phyloP scores from a whole-genome alignment of 495 filamentous ascomycete species.

The Neurospora intermedia region DNA sequence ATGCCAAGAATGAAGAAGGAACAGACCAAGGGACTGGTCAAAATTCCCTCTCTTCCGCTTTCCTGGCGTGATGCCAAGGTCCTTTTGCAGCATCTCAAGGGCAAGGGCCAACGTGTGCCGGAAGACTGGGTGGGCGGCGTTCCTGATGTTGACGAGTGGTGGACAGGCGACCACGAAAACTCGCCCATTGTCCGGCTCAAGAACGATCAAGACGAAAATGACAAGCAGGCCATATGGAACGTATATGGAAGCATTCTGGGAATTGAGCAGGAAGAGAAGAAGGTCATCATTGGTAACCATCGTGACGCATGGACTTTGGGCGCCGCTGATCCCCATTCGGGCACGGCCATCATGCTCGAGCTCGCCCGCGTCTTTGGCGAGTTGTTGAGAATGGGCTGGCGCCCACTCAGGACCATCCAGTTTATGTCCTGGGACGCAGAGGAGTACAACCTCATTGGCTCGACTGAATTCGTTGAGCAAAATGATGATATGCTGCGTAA shows the following conservation, averaged over 20 bases:
- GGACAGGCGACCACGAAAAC: constrained; percentile 58
- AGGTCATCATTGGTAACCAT: constrained; percentile 85
- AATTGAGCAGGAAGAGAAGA: constrained; percentile 73
- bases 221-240: constrained; percentile 82
- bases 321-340: constrained; percentile 73
- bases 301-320: constrained; percentile 92
- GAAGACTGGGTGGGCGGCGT: constrained; percentile 69
- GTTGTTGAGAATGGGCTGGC: constrained; percentile 66
- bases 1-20: constrained; percentile 55
- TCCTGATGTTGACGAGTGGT: constrained; percentile 62
- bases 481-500: constrained; percentile 65
- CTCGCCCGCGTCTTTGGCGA: constrained; percentile 74
- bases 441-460: constrained; percentile 89
- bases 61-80: constrained; percentile 79
- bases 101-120: constrained; percentile 59
- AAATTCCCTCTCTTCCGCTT: constrained; percentile 82
- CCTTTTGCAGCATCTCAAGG: constrained; percentile 66
- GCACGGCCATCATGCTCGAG: constrained; percentile 85
- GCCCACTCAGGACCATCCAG: constrained; percentile 82
- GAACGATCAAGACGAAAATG: constrained; percentile 78
- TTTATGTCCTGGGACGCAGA: constrained; percentile 93
- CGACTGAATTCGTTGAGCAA: constrained; percentile 91
- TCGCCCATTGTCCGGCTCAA: constrained; percentile 74
- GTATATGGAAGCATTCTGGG: constrained; percentile 72
- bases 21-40: constrained; percentile 59